These are phyloP conservation scores for Boletus tylopilopsis DNA, from an alignment of 768 basidiomycete species.

Conservation along the genomic window DNA sequence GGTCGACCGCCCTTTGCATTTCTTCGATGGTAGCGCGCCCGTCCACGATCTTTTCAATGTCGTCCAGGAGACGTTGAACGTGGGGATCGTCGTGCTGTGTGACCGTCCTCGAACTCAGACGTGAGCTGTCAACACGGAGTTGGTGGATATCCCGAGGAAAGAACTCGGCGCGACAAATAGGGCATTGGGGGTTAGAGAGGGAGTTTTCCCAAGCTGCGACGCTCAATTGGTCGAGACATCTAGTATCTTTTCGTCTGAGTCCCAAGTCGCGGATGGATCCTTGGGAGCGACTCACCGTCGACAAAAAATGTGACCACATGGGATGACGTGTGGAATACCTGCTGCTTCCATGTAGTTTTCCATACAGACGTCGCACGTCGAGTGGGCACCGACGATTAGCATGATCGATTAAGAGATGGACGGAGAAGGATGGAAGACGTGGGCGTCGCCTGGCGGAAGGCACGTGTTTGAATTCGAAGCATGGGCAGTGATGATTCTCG, in stretches of 20 bases:
- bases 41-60: neutral
- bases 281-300: no score
- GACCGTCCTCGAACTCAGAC: neutral
- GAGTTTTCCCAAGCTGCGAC: no score
- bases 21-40: conserved; percentile 3
- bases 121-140: neutral
- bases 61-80: neutral
- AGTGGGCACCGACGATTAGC: conserved; percentile 9
- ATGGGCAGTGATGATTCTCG: neutral
- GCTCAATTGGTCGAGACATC: conserved; percentile 8
- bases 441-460: neutral
- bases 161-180: conserved; percentile 10
- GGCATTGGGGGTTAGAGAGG: conserved; percentile 1
- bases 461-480: neutral
- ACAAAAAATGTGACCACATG: no score
- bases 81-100: neutral
- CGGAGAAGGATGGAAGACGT: neutral
- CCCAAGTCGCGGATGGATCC: neutral
- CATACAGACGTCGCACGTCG: conserved; percentile 14
- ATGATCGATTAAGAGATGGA: neutral
- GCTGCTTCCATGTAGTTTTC: neutral
- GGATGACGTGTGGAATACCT: no score
- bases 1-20: conserved; percentile 1
- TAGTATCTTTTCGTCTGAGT: neutral
- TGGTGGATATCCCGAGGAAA: neutral